Base-by-base conservation (phyloP, 106 monocot species). In the Ottelia alismoides region DNA sequence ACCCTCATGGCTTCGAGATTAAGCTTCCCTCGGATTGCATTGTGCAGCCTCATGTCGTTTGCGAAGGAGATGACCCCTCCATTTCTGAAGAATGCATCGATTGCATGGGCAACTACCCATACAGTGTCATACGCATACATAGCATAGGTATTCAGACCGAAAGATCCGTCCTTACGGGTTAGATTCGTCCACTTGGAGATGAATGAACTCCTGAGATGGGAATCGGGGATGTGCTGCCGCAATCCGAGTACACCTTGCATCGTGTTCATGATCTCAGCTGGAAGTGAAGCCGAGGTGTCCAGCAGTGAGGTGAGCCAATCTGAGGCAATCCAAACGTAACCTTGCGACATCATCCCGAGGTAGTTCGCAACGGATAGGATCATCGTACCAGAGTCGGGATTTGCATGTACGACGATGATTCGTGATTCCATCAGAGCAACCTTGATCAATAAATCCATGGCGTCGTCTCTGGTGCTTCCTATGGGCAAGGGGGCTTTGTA, bases 301-400 rank as follows among this genome's bases (percentile, higher is more conserved):
- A 86, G 44, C 1, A 68, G 10, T 22, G 81, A 63, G 72, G 70
- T 47, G 22, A 86, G 74, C 85, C 85, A 86, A 65, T 77, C 85
- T 22, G 85, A 77, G 30, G 76, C 77, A 35, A 86, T 86, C 85
- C 85, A 86, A 21, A 77, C 81, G 71, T 74, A 86, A 4, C 49
- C 85, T 49, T 55, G 40, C 18, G 52, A 64, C 54, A 71, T 47
- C 85, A 86, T 86, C 2, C 65, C 65, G 12, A 80, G 77, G 44
- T 61, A 50, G 20, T 69, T 29, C n/a, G 91, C 91, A 17, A 69
- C 67, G 31, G 75, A 76, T n/a, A 92, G 71, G 28, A 92, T 24
- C 10, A 17, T 11, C 18, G 61, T 40, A 6, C 78, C 85, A 9
- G 31, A 48, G 1, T 48, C 50, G 0, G 66, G 68, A 72, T 60